phyloP scores from a whole-genome alignment of 352 stramenopile genomes.

The Pythium monospermum region DNA sequence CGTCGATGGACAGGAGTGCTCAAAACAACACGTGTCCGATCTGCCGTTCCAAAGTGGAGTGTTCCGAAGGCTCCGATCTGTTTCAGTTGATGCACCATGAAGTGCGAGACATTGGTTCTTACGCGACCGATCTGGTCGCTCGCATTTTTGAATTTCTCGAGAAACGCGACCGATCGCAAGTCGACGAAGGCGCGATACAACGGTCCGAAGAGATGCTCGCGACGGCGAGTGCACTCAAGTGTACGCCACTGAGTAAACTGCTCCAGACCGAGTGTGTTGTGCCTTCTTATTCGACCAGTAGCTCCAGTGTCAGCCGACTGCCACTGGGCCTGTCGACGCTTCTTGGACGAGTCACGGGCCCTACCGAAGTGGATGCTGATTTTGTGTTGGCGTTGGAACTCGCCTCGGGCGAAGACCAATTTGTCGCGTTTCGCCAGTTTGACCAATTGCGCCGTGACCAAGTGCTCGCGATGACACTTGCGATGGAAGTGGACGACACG shows the following conservation, averaged over 20 bases:
- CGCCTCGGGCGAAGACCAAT: conserved; percentile 57
- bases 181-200: conserved; percentile 39
- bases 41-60: conserved; percentile 65
- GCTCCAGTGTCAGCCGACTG: no score
- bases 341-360: conserved; percentile 28
- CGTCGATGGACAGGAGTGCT: conserved; percentile 33
- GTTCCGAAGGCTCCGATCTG: conserved; percentile 68
- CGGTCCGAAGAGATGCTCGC: conserved; percentile 43
- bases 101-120: conserved; percentile 63
- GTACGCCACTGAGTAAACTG: conserved; percentile 45
- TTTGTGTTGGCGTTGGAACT: conserved; percentile 60
- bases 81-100: conserved; percentile 71
- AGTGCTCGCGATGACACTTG: conserved; percentile 43
- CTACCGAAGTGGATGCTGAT: conserved; percentile 51
- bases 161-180: conserved; percentile 44
- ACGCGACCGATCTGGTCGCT: conserved; percentile 70
- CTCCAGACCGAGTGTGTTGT: conserved; percentile 50
- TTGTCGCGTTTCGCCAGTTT: conserved; percentile 57
- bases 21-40: conserved; percentile 77
- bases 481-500: conserved; percentile 43
- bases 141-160: conserved; percentile 80
- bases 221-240: conserved; percentile 39
- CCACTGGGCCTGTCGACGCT: conserved; percentile 46
- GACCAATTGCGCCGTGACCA: conserved; percentile 52
- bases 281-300: no score